phyloP scores from a whole-genome alignment of 495 filamentous ascomycete genomes.

The Neurospora tetraspora region DNA sequence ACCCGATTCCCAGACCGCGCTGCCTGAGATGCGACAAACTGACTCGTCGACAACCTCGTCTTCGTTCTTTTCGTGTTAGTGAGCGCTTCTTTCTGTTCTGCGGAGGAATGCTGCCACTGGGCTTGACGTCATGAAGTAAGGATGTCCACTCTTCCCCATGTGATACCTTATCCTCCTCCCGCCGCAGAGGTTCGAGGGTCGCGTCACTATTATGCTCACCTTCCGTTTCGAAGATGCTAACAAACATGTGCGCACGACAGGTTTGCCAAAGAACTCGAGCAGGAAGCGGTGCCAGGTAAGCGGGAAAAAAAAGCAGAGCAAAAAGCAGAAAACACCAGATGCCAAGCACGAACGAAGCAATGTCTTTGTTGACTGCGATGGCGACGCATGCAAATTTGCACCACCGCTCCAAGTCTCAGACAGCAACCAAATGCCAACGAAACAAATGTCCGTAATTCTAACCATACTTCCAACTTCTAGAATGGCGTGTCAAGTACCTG shows the following conservation, averaged over 20 bases:
- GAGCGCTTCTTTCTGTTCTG: neutral
- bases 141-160: neutral
- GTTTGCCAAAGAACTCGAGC: slow-evolving; percentile 67
- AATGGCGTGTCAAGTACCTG: slow-evolving; percentile 88
- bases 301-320: neutral
- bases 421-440: neutral
- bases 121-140: slow-evolving; percentile 29
- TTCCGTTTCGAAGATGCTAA: slow-evolving; percentile 3
- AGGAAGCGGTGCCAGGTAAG: slow-evolving; percentile 67
- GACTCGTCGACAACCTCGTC: neutral
- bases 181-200: neutral
- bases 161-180: neutral
- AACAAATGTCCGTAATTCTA: neutral
- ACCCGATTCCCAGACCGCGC: neutral
- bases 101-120: neutral
- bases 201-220: neutral
- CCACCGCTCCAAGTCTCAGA: neutral
- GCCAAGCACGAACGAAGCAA: neutral
- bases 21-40: neutral
- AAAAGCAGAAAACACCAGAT: neutral
- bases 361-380: neutral
- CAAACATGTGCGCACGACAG: slow-evolving; percentile 24
- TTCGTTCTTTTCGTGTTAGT: neutral
- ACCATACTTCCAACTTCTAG: slow-evolving; percentile 18
- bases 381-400: neutral